Evolutionary conservation across 441 rosid genomes (phyloP).

Genomic region (Brassica hybrid): DNA sequence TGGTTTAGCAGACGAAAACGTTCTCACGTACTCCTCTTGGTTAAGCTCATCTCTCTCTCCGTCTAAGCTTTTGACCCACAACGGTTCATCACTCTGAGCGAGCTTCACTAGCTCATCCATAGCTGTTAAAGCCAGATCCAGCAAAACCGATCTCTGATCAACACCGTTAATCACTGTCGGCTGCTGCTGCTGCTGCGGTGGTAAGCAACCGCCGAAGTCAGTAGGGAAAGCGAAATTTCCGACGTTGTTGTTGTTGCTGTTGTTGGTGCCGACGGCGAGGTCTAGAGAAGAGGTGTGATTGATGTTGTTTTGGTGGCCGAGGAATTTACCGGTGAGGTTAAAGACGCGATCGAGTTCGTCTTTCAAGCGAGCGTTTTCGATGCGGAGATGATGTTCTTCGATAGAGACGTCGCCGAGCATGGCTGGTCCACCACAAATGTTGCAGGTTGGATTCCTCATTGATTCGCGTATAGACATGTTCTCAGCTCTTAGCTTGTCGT

Average conservation of each 20-base stretch:
- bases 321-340: slow-evolving; percentile 46
- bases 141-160: slow-evolving; percentile 62
- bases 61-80: slow-evolving; percentile 80
- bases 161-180: slow-evolving; percentile 30
- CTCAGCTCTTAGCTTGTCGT: slow-evolving; percentile 45
- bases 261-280: slow-evolving; percentile 61
- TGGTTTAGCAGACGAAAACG: slow-evolving; percentile 61
- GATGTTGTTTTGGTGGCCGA: slow-evolving; percentile 32
- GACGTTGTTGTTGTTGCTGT: slow-evolving; percentile 31
- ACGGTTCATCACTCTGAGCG: slow-evolving; percentile 71
- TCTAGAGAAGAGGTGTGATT: slow-evolving; percentile 62
- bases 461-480: slow-evolving; percentile 46
- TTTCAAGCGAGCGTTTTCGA: slow-evolving; percentile 45
- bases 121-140: slow-evolving; percentile 84
- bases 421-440: slow-evolving; percentile 43
- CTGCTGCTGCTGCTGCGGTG: slow-evolving; percentile 23
- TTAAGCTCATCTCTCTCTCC: slow-evolving; percentile 74
- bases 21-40: slow-evolving; percentile 73
- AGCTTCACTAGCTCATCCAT: slow-evolving; percentile 89
- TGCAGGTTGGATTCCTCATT: slow-evolving; percentile 45
- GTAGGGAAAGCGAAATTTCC: slow-evolving; percentile 50
- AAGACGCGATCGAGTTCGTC: slow-evolving; percentile 47
- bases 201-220: slow-evolving; percentile 45
- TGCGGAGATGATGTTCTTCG: slow-evolving; percentile 46
- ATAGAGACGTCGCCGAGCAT: slow-evolving; percentile 43